Evolutionary conservation across 164 flowering plant species (phyloP), one percentile per base, ranked within the genome.

Genomic region (Kingdonia uniflora): DNA sequence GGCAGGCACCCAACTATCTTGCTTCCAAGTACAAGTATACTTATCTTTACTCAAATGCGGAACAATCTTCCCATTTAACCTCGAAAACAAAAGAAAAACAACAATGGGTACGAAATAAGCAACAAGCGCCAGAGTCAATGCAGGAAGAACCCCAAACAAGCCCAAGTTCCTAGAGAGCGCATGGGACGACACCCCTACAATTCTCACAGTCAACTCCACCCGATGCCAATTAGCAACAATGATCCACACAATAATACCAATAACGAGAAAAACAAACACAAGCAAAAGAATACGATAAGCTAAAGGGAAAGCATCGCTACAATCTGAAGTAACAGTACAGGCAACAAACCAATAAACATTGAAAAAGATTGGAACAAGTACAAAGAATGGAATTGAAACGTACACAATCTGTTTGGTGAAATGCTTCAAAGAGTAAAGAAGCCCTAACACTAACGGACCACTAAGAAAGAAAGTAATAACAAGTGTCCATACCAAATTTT

Each of bases 331-430:
- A 14, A 86, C 60, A 21, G 95, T 80, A 54, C 96, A 88, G 2
- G 89, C 94, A 21, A 84, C 96, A 56, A 92, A 88, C 96, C 99
- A 92, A 48, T 81, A 92, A 7, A 88, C 79, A 55, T 88, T 74
- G 21, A 86, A 49, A 58, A 79, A 81, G 20, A 79, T 42, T 3
- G 95, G 96, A 8, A 92, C 65, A 13, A 79, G 40, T 24, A 87
- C 55, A 42, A 84, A 79, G 59, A 84, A 76, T 1, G 96, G 96
- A 51, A 84, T 60, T 1, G 76, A 67, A n/a, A 44, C 75, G 53
- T 88, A 88, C 17, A 92, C 95, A 17, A 92, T 62, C 68, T 86
- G 89, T 51, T 86, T 88, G 51, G 99, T 63, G 65, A 80, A 92
- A 64, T 75, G 85, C 66, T 82, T 88, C 48, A 92, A 76, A 44